Percentiles rank a stretch among this genome's conserved stretches.
Evolutionary conservation across 116 monocot genomes (phyloP).

Genomic region (Dioscorea cayenensis): DNA sequence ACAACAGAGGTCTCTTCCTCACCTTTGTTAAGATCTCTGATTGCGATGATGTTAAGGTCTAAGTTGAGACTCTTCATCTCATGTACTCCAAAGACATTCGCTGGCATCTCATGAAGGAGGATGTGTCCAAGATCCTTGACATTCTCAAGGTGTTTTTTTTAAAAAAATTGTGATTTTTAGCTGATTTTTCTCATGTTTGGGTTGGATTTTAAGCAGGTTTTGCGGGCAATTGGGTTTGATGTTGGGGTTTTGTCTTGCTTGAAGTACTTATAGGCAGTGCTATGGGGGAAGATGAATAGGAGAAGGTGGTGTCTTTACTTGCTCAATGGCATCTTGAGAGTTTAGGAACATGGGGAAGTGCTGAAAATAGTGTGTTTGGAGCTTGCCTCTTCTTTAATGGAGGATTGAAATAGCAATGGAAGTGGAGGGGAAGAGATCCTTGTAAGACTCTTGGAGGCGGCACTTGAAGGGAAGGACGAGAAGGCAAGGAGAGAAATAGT

Average conservation of each 20-base stretch:
- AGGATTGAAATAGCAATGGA: conserved; percentile 13
- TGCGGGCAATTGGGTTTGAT: conserved; percentile 71
- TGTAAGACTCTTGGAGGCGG: conserved; percentile 74
- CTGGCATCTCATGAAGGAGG: conserved; percentile 63
- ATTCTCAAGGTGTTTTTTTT: conserved; percentile 50
- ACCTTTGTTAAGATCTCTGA: conserved; percentile 94
- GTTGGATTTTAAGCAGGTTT: conserved; percentile 28
- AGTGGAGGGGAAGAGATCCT: conserved; percentile 63
- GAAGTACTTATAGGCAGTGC: conserved; percentile 92
- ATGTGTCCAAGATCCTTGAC: conserved; percentile 68
- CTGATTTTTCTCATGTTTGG: background rate
- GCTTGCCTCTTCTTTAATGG: conserved; percentile 13
- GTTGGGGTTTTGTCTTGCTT: conserved; percentile 78
- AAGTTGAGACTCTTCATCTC: conserved; percentile 81
- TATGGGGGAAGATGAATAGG: conserved; percentile 97
- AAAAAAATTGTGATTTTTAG: background rate
- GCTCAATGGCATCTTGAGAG: conserved; percentile 69
- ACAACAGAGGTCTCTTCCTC: conserved; percentile 66
- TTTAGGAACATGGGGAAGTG: conserved; percentile 70
- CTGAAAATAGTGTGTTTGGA: conserved; percentile 75
- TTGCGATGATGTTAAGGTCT: conserved; percentile 92
- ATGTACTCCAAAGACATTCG: conserved; percentile 90
- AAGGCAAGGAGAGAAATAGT: conserved; percentile 80
- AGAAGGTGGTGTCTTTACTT: conserved; percentile 79
- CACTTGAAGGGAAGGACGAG: conserved; percentile 93